Evolutionary conservation across 1,139 yeast species (phyloP).

Genomic region (Pichia sp.): DNA sequence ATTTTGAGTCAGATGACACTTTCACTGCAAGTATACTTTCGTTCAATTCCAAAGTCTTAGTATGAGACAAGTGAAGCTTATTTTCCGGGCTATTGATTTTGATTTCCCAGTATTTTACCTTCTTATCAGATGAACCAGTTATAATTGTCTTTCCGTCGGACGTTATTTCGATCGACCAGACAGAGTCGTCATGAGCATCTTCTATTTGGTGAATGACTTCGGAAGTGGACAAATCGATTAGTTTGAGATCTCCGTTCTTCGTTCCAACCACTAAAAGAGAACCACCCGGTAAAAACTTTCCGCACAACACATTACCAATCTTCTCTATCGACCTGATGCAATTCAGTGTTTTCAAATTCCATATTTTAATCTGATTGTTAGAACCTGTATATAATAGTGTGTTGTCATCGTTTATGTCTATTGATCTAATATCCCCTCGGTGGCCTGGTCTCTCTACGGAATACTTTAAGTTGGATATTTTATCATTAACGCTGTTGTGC

Average conservation of each 20-base stretch:
- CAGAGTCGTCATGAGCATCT: slow-evolving; percentile 76
- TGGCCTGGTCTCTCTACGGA: slow-evolving; percentile 78
- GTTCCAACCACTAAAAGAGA: slow-evolving; percentile 85
- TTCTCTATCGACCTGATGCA: slow-evolving; percentile 78
- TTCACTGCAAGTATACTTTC: slow-evolving; percentile 82
- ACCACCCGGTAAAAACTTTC: slow-evolving; percentile 88
- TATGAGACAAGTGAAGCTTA: slow-evolving; percentile 60
- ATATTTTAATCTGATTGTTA: slow-evolving; percentile 80
- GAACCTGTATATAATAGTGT: slow-evolving; percentile 84
- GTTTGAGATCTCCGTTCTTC: slow-evolving; percentile 77
- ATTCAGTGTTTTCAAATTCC: slow-evolving; percentile 72
- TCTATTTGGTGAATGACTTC: slow-evolving; percentile 62
- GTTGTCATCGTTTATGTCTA: slow-evolving; percentile 78
- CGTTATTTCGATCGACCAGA: slow-evolving; percentile 88
- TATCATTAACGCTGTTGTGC: slow-evolving; percentile 36
- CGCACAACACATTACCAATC: slow-evolving; percentile 81
- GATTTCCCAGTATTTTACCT: slow-evolving; percentile 86
- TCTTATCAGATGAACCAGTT: slow-evolving; percentile 92
- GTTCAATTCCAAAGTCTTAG: slow-evolving; percentile 73
- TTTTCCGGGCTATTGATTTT: slow-evolving; percentile 49
- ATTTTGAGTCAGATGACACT: slow-evolving; percentile 76
- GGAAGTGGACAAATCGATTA: slow-evolving; percentile 84
- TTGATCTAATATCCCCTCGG: slow-evolving; percentile 79
- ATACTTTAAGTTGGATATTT: slow-evolving; percentile 49
- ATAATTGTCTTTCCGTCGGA: slow-evolving; percentile 81